Base-by-base conservation (phyloP, 768 basidiomycete genomes). In the Astraeus odoratus region DNA sequence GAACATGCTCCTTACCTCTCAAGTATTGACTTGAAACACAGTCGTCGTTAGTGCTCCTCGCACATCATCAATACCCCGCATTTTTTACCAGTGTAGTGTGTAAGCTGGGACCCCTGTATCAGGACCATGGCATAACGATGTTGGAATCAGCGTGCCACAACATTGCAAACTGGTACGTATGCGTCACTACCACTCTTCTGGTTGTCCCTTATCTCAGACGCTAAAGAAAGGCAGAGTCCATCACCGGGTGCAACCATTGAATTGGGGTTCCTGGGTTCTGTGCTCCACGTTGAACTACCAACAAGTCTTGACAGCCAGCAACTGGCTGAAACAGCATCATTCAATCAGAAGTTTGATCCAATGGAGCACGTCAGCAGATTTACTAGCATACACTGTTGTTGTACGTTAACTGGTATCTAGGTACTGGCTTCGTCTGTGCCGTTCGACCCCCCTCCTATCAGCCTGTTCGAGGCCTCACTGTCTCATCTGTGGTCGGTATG, bases 71-170 rank as follows among this genome's bases (percentile, higher is more conserved):
- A 64, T 91, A 83, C 59, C 88, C 91, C 0, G 78, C 89, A 0
- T 67, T 98, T 9, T 97, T 89, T 67, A 77, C 83, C n/a, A 61
- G 78, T 0, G 61, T 94, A 20, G 66, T 77, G 18, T 67, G 66
- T 13, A 74, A 78, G 39, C 74, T 96, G 33, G 92, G 88, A 0
- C 87, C 90, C 0, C 63, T 86, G 22, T 87, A 81, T 56, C 76
- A 81, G 48, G 60, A 67, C 19, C 86, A 91, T 50, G 90, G 87
- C 4, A 73, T 77, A 4, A 74, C 86, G 1, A 92, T 90, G 73
- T 68, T 93, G 3, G 90, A 95, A 63, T 77, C 82, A 1, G 88
- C 89, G 3, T 92, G 88, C 58, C 78, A 93, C 55, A 86, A 87
- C 48, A 83, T 92, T 20, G 78, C 87, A 5, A 78, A 73, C 49